A percentile compares a stretch with the other conserved stretches of the same genome.
Evolutionary conservation across 208 protist genomes (phyloP).

Genomic region (Crithidia thermophila): DNA sequence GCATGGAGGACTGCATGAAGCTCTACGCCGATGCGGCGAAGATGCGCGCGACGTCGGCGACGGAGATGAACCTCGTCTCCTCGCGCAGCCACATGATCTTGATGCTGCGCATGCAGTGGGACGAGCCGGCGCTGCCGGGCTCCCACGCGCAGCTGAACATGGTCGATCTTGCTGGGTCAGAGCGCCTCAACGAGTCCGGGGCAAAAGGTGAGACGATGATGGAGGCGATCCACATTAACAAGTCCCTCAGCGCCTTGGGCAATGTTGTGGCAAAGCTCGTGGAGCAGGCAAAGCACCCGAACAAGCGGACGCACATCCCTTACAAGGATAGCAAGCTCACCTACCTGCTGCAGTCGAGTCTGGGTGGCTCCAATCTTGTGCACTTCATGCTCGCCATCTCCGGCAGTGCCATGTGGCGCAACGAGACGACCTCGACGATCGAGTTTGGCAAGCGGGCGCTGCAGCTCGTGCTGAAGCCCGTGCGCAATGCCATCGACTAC

Average conservation of each 20-base stretch:
- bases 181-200: constrained; percentile 86
- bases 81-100: constrained; percentile 92
- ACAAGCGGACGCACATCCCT: constrained; percentile 86
- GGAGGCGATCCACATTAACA: constrained; percentile 95
- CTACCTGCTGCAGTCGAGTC: constrained; percentile 90
- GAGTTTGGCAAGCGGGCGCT: constrained; percentile 91
- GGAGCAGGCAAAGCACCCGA: constrained; percentile 81
- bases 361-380: constrained; percentile 88
- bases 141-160: constrained; percentile 92
- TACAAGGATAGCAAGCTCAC: constrained; percentile 95
- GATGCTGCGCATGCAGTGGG: constrained; percentile 90
- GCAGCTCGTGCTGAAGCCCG: constrained; percentile 85
- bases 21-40: constrained; percentile 71
- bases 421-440: constrained; percentile 87
- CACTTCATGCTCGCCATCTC: constrained; percentile 90
- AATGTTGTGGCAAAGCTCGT: constrained; percentile 93
- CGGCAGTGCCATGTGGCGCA: constrained; percentile 76
- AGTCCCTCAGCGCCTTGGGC: constrained; percentile 93
- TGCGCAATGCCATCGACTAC: constrained; percentile 92
- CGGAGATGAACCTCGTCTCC: constrained; percentile 92
- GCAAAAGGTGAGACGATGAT: constrained; percentile 86
- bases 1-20: constrained; percentile 80
- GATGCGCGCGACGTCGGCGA: constrained; percentile 78
- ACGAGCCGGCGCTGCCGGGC: constrained; percentile 83
- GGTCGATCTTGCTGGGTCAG: constrained; percentile 94